Percentiles rank a stretch among this genome's conserved stretches.
These are phyloP conservation scores for Coccomyxa sp. DNA, from an alignment of 139 green algal genomes.

Conservation along the genomic window DNA sequence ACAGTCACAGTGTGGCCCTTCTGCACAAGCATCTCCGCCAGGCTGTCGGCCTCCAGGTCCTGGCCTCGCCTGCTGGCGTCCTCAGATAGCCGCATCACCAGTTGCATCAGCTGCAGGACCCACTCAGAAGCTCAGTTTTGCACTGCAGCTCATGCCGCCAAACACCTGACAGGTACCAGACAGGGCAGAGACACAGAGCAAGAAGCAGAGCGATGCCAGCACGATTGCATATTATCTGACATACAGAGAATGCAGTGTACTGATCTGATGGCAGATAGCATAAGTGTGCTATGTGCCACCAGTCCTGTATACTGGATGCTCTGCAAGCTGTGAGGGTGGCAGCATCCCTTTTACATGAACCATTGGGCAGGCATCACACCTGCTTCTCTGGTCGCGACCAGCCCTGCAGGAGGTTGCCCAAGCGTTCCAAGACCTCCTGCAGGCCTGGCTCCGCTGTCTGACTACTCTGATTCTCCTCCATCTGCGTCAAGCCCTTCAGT, in stretches of 20 bases:
- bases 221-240: too few species aligned
- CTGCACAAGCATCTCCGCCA: conserved; percentile 35
- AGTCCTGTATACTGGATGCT: too few species aligned
- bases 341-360: too few species aligned
- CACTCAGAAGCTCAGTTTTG: background rate
- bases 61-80: conserved; percentile 4
- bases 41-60: background rate
- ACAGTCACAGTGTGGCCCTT: conserved; percentile 40
- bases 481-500: conserved; percentile 12
- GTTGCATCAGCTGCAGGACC: conserved; percentile 17
- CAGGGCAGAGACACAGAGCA: too few species aligned
- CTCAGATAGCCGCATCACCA: conserved; percentile 22
- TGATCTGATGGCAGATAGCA: too few species aligned
- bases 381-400: conserved; percentile 7
- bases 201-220: too few species aligned
- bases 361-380: background rate
- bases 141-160: background rate
- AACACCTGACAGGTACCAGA: too few species aligned
- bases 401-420: background rate
- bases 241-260: too few species aligned
- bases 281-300: too few species aligned
- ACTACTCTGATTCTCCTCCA: conserved; percentile 12
- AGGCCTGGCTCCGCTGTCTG: background rate
- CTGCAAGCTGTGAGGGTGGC: too few species aligned
- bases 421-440: background rate